Base-by-base conservation (phyloP, 2,329 filamentous ascomycete species). In the Waltergamsia citrina region DNA sequence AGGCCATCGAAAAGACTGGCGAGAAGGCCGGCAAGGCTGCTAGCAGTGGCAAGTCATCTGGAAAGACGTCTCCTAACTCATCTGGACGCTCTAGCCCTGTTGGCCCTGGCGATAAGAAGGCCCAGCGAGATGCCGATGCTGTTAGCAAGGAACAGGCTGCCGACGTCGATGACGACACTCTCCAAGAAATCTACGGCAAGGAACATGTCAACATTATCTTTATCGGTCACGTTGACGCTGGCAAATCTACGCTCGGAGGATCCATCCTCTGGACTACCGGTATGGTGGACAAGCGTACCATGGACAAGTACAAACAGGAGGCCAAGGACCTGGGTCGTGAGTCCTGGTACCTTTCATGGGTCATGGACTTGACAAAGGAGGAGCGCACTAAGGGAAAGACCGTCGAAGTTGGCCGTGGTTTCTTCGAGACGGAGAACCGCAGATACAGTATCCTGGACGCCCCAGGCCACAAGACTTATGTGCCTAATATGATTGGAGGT, bases 291-390 rank as follows among this genome's bases (percentile, higher is more conserved):
- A 87, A 98, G 62, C 78, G 92, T 56, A 98, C 92, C 23, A 77
- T 98, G 71, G 92, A 98, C 35, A 98, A 98, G 64, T 94, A 94
- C 70, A 94, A 90, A 74, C 78, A 77, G 48, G 93, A 98, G 51
- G 90, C 92, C 33, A 96, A 94, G 69, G 92, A 96, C 9, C 73
- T 92, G 43, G 92, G 92, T 34, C 84, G 88, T 66, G 92, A 96
- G 65, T 94, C 90, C 4, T 98, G 92, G 92, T 98, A 96, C 59
- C 73, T 98, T 16, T 98, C 92, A 28, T 98, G 93, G 92, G 93
- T 88, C 41, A 74, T 98, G 49, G 92, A 98, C 71, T 60, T 96
- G 58, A 98, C 87, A 46, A 94, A 90, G 61, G 93, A 98, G 60
- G 92, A 98, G 58, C 78, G 93, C 52, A 69, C 85, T 34, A 94